Conservation (phyloP, 305 asterid genomes). For the Plantago coronopus region DNA sequence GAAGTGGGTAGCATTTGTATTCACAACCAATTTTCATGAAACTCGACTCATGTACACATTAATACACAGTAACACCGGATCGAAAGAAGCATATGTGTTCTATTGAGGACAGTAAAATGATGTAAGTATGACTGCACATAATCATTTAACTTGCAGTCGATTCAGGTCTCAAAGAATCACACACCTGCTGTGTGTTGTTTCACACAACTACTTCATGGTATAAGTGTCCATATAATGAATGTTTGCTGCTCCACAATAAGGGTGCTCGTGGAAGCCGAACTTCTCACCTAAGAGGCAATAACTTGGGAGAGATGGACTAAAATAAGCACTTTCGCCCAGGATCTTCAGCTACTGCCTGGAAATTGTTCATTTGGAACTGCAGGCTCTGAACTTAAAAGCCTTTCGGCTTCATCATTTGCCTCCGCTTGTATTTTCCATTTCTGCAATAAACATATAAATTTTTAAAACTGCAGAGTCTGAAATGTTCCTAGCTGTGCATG, state of each 20-base stretch:
- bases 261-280: not conserved
- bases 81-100: not conserved
- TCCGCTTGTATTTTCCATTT: conserved; percentile 93
- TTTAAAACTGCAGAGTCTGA: not conserved
- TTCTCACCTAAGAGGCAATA: conserved; percentile 15
- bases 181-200: not conserved
- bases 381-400: conserved; percentile 79
- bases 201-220: not conserved
- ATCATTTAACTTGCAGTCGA: conserved; percentile 8
- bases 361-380: conserved; percentile 45
- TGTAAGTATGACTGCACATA: conserved; percentile 1
- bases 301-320: conserved; percentile 8
- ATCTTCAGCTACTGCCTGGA: conserved; percentile 25
- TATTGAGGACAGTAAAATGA: not conserved
- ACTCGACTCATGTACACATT: not conserved
- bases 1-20: no score
- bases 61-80: not conserved
- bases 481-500: not conserved
- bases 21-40: not conserved
- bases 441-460: conserved; percentile 34
- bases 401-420: conserved; percentile 89
- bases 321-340: not conserved
- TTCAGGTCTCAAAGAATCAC: conserved; percentile 1
- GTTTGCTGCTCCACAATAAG: no score
- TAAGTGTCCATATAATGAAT: not conserved